phyloP scores from a whole-genome alignment of 1,284 basidiomycete genomes.

The Ceratobasidium papillatum region DNA sequence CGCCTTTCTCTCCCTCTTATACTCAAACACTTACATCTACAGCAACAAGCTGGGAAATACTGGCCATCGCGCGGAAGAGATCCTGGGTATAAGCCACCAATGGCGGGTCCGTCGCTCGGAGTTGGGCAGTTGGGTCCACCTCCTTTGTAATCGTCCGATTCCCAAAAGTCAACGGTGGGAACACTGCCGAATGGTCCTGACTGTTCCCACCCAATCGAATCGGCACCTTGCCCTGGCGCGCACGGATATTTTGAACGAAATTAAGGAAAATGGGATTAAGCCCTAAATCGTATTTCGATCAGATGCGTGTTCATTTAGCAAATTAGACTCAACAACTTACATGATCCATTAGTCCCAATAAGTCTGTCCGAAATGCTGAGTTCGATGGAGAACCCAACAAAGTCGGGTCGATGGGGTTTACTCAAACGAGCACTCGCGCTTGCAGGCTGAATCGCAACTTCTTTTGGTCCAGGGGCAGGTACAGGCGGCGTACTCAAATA shows the following conservation, averaged over 20 bases:
- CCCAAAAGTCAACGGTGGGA: constrained; percentile 55
- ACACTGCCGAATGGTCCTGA: constrained; percentile 67
- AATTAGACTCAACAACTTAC: neutral
- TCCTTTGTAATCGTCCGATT: constrained; percentile 63
- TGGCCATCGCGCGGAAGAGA: constrained; percentile 22
- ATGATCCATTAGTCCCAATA: constrained; percentile 20
- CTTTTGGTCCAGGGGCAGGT: constrained; percentile 19
- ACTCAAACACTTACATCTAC: constrained; percentile 46
- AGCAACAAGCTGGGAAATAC: constrained; percentile 5
- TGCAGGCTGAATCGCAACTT: constrained; percentile 11
- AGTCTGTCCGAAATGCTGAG: constrained; percentile 26
- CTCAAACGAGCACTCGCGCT: constrained; percentile 17
- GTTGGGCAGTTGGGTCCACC: constrained; percentile 55
- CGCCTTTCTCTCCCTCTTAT: neutral
- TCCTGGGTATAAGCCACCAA: constrained; percentile 24
- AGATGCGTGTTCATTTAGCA: neutral
- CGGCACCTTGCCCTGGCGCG: constrained; percentile 64
- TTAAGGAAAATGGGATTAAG: constrained; percentile 28
- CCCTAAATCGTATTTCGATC: neutral
- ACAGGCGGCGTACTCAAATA: neutral
- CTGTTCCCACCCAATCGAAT: constrained; percentile 80
- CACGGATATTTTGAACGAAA: constrained; percentile 44
- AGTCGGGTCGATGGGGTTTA: constrained; percentile 18
- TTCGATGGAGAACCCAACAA: constrained; percentile 28
- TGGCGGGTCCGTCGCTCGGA: constrained; percentile 39